Evolutionary conservation across 2,329 filamentous ascomycete species (phyloP), one percentile per base, ranked within the genome.

Genomic region (Aspergillus ochraceus): DNA sequence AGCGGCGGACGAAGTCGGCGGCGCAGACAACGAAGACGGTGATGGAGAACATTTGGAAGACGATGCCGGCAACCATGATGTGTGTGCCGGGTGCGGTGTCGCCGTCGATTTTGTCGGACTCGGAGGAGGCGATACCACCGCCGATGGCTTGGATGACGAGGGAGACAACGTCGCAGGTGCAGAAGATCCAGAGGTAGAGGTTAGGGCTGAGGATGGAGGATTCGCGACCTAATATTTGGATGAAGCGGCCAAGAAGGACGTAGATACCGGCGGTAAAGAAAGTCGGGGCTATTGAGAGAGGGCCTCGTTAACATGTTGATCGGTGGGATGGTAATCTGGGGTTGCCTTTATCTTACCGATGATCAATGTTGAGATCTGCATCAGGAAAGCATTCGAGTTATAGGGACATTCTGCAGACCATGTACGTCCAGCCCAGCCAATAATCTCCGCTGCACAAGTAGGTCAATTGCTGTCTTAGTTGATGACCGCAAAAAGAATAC

Each of bases 41-140:
- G 57, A 88, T 80, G 5, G 83, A 81, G 58, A 78, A 76, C 46
- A 88, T 81, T 65, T 88, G 86, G 57, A 87, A 79, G n/a, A 81
- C 76, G 20, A 88, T 81, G 14, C 86, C 86, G 1, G 80, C 81
- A 49, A 84, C 77, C 69, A 82, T 80, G 57, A 82, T 73, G 65
- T 83, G 66, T 46, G 82, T 81, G 32, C 80, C 82, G 11, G 72
- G 72, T n/a, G 77, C 67, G 62, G 81, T 84, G 53, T 77, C 64
- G 32, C 83, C 83, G 30, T 70, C 66, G 10, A 77, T 76, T 2
- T 77, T 65, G 26, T 80, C 78, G 1, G 82, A 81, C 59, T 66
- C 74, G 19, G 52, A 65, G 30, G 79, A 79, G 17, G 81, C 81
- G 26, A 86, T 67, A 24, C 80, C 84, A 29, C 84, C 84, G 26